A percentile compares a stretch with the other conserved stretches of the same genome.
phyloP scores from a whole-genome alignment of 2,329 filamentous ascomycete species.

The Arthroderma sp. region DNA sequence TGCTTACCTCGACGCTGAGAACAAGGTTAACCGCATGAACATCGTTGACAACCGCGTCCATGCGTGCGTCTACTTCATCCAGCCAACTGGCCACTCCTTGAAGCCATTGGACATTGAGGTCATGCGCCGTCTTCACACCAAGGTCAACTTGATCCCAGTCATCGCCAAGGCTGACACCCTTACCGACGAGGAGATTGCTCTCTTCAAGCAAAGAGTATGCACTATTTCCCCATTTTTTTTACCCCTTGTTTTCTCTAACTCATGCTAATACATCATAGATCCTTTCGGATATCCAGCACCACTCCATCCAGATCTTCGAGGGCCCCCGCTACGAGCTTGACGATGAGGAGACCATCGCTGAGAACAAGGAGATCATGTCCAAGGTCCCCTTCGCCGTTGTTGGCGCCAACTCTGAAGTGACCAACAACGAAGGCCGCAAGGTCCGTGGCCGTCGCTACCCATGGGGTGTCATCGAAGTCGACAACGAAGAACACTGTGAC shows the following conservation, averaged over 20 bases:
- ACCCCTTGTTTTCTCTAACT: neutral
- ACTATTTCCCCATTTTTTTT: neutral
- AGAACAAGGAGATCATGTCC: conserved; percentile 99
- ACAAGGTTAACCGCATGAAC: conserved; percentile 99
- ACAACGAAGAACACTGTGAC: conserved; percentile 99
- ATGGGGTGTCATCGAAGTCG: conserved; percentile 97
- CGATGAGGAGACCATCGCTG: conserved; percentile 97
- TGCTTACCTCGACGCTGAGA: conserved; percentile 96
- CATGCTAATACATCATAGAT: conserved; percentile 49
- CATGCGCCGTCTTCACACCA: conserved; percentile 98
- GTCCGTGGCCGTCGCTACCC: conserved; percentile 93
- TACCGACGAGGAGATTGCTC: conserved; percentile 87
- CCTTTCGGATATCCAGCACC: conserved; percentile 88
- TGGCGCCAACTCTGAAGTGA: conserved; percentile 89
- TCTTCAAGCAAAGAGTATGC: conserved; percentile 91
- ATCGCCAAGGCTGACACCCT: conserved; percentile 98
- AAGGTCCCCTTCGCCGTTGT: conserved; percentile 98
- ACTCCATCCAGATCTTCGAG: conserved; percentile 98
- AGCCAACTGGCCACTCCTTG: conserved; percentile 93
- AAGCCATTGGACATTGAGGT: conserved; percentile 99
- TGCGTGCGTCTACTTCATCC: conserved; percentile 98
- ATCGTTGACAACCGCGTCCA: conserved; percentile 99
- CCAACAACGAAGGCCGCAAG: conserved; percentile 80
- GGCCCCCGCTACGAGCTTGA: conserved; percentile 96
- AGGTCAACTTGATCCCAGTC: conserved; percentile 98